Evolutionary conservation across 257 asterid genomes (phyloP).

Genomic region (Coffea eugenioides): DNA sequence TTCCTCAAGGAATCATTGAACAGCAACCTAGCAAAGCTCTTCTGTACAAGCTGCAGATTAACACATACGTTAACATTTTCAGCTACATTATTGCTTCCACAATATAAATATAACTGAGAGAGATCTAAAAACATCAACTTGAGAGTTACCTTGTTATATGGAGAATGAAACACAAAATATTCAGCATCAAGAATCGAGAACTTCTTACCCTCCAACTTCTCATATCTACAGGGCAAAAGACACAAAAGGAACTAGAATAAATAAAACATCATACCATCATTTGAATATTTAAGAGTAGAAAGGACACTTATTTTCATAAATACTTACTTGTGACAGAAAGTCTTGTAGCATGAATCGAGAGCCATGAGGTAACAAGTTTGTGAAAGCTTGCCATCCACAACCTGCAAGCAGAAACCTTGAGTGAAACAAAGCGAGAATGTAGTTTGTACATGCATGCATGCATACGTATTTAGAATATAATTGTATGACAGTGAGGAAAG

Average conservation of each 20-base stretch:
- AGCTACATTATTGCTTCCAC: neutral
- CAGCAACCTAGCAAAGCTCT: constrained; percentile 84
- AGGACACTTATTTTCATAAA: neutral
- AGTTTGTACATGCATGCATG: neutral
- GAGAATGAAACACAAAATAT: constrained; percentile 92
- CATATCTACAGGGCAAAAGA: constrained; percentile 48
- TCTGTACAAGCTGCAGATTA: constrained; percentile 91
- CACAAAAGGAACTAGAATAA: constrained; percentile 22
- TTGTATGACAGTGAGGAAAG: neutral
- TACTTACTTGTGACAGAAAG: constrained; percentile 72
- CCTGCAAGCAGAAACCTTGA: constrained; percentile 46
- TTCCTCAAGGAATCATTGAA: constrained; percentile 66
- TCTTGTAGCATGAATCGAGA: constrained; percentile 89
- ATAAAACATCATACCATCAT: neutral
- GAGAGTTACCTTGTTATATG: constrained; percentile 83
- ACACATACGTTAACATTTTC: constrained; percentile 5
- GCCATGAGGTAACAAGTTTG: constrained; percentile 99
- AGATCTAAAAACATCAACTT: neutral
- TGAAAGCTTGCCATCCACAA: constrained; percentile 98
- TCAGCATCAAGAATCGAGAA: constrained; percentile 78
- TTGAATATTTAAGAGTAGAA: neutral
- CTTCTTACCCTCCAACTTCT: constrained; percentile 77
- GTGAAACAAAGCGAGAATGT: constrained; percentile 5
- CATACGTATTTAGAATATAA: neutral
- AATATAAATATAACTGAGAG: neutral